Base-by-base conservation (phyloP, 805 yeast species). In the Blastobotrys parvus region DNA sequence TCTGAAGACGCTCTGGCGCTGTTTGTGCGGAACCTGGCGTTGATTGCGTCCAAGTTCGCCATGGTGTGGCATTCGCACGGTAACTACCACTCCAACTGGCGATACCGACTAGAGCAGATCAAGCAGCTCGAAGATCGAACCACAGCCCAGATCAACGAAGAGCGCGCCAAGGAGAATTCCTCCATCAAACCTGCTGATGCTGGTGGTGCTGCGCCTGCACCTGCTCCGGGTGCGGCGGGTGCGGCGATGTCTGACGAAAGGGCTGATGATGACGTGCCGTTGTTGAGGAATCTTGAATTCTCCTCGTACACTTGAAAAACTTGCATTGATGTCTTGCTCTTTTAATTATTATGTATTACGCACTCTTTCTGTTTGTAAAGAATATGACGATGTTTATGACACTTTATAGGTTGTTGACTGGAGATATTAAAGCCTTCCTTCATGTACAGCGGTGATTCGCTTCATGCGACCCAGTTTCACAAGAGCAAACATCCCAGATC, bases 31-130 rank as follows among this genome's bases (percentile, higher is more conserved):
- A 82, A 80, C 47, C 62, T 82, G 47, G 77, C 84, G 2, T 56
- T 81, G 17, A 69, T 78, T 42, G 81, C 88, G 3, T 74, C 76
- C 49, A 80, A 78, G 46, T 82, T 85, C 60, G 87, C 95, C 1
- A 70, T 72, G 20, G 80, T 80, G 15, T 85, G 92, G 87, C 81
- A 81, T 51, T 63, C 76, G 22, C 70, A 70, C 39, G 78, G 79
- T 3, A 67, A 66, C 29, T 78, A 72, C 60, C 64, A 69, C 5
- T 72, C 80, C 32, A 78, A 72, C 53, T 85, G 94, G 94, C 70
- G 74, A 15, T 75, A 76, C 49, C 67, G 94, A 46, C 69, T 76
- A 50, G 72, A 67, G 43, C 86, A 80, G 50, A 69, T 82, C 35
- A 49, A 57, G 33, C 57, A 52, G 36, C 53, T 72, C 34, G 57